Percentiles rank a stretch among this genome's conserved stretches.
Conservation (phyloP, 2,329 filamentous ascomycete genomes). For the Rutstroemia sp. region DNA sequence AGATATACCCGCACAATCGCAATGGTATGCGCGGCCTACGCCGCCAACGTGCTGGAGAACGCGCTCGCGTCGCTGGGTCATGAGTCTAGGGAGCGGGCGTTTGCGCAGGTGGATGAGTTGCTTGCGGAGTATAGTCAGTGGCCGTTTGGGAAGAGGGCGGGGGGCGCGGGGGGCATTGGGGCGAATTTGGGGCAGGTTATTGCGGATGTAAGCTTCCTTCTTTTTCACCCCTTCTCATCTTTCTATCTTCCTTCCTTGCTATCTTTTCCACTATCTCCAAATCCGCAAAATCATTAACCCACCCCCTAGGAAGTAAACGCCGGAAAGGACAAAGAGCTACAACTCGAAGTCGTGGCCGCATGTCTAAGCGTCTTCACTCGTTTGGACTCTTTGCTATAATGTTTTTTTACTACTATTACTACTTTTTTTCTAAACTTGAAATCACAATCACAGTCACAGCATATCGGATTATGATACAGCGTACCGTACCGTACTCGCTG, state of each 20-base stretch:
- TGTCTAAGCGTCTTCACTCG: slow-evolving; percentile 96
- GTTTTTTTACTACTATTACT: neutral
- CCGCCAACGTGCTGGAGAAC: slow-evolving; percentile 96
- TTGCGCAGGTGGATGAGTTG: slow-evolving; percentile 93
- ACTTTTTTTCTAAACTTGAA: neutral
- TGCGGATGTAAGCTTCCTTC: slow-evolving; percentile 49
- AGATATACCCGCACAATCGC: slow-evolving; percentile 84
- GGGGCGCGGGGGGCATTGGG: slow-evolving; percentile 73
- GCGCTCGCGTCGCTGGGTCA: slow-evolving; percentile 90
- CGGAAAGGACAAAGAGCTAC: slow-evolving; percentile 87
- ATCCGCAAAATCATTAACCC: neutral
- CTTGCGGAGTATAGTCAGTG: slow-evolving; percentile 95
- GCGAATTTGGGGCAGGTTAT: slow-evolving; percentile 87
- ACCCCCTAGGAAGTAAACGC: slow-evolving; percentile 62
- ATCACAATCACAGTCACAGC: neutral
- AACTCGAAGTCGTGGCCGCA: slow-evolving; percentile 90
- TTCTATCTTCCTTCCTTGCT: slow-evolving; percentile 6
- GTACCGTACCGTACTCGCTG: too few species aligned
- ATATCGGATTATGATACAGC: neutral
- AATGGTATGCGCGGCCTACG: slow-evolving; percentile 98
- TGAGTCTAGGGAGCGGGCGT: slow-evolving; percentile 87
- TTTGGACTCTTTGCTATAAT: slow-evolving; percentile 83
- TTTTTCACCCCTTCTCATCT: neutral
- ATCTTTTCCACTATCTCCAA: neutral
- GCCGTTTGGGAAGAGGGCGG: slow-evolving; percentile 79